Evolutionary conservation across 805 yeast species (phyloP).

Genomic region (Yarrowia alimentaria): DNA sequence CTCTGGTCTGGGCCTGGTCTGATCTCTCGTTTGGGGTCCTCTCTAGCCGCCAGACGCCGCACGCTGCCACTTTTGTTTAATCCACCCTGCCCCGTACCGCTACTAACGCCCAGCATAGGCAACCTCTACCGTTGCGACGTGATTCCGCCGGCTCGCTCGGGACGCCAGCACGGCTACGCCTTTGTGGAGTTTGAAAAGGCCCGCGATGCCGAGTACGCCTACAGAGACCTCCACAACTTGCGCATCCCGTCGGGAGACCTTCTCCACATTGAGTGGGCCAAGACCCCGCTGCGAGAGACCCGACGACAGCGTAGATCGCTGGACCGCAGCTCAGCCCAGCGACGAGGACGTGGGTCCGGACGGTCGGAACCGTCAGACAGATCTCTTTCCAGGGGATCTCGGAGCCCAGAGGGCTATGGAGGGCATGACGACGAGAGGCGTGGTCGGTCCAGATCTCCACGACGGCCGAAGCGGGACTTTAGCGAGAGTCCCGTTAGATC

Average conservation of each 20-base stretch:
- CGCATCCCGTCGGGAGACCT: slow-evolving; percentile 36
- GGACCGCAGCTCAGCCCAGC: slow-evolving; percentile 17
- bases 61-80: no score
- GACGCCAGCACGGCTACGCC: slow-evolving; percentile 35
- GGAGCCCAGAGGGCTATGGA: slow-evolving; percentile 12
- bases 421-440: no score
- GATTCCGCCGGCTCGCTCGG: slow-evolving; percentile 35
- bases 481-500: no score
- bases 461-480: no score
- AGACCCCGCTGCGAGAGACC: slow-evolving; percentile 25
- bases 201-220: slow-evolving; percentile 41
- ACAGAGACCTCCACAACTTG: slow-evolving; percentile 37
- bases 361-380: no score
- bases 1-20: no score
- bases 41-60: no score
- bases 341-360: slow-evolving; percentile 1
- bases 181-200: slow-evolving; percentile 38
- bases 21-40: no score
- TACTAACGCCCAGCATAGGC: slow-evolving; percentile 34
- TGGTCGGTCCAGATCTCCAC: slow-evolving; percentile 6
- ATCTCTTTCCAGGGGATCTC: background rate
- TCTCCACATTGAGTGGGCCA: slow-evolving; percentile 34
- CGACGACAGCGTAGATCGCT: slow-evolving; percentile 4
- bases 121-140: slow-evolving; percentile 38
- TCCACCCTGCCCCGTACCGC: background rate